These are phyloP conservation scores for Aureobasidium lini DNA, from an alignment of 2,329 filamentous ascomycete species.

Conservation along the genomic window DNA sequence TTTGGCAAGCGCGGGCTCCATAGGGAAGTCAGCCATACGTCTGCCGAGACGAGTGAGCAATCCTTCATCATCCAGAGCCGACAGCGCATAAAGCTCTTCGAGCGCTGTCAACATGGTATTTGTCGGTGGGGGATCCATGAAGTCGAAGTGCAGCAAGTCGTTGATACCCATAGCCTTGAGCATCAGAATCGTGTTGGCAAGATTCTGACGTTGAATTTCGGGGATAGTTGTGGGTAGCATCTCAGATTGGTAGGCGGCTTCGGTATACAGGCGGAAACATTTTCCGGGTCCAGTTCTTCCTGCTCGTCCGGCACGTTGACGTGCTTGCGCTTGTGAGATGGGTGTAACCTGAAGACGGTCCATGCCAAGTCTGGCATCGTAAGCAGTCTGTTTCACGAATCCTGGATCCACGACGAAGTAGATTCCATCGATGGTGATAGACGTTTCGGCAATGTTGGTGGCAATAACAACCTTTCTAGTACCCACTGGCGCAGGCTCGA, in stretches of 20 bases:
- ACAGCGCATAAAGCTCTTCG: conserved; percentile 88
- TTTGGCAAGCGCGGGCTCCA: conserved; percentile 90
- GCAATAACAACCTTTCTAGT: conserved; percentile 92
- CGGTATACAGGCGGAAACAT: conserved; percentile 91
- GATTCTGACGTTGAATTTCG: conserved; percentile 90
- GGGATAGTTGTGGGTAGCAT: conserved; percentile 95
- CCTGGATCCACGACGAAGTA: conserved; percentile 96
- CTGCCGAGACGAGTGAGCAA: conserved; percentile 83
- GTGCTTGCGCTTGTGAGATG: conserved; percentile 93
- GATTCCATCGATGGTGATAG: conserved; percentile 95
- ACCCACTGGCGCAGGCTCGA: conserved; percentile 82
- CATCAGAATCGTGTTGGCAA: conserved; percentile 91
- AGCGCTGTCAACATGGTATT: conserved; percentile 96
- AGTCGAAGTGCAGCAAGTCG: conserved; percentile 92
- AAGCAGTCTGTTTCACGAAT: conserved; percentile 96
- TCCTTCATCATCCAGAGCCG: conserved; percentile 89
- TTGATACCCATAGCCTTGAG: conserved; percentile 99
- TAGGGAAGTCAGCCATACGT: conserved; percentile 98
- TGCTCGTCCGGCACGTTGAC: conserved; percentile 85
- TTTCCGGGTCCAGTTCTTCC: conserved; percentile 94
- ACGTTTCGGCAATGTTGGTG: conserved; percentile 97
- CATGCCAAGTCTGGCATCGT: conserved; percentile 96
- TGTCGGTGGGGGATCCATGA: conserved; percentile 96
- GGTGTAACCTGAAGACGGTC: conserved; percentile 92
- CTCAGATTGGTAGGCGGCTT: conserved; percentile 89